phyloP scores from a whole-genome alignment of 768 basidiomycete genomes.

The Lactarius evosmus region DNA sequence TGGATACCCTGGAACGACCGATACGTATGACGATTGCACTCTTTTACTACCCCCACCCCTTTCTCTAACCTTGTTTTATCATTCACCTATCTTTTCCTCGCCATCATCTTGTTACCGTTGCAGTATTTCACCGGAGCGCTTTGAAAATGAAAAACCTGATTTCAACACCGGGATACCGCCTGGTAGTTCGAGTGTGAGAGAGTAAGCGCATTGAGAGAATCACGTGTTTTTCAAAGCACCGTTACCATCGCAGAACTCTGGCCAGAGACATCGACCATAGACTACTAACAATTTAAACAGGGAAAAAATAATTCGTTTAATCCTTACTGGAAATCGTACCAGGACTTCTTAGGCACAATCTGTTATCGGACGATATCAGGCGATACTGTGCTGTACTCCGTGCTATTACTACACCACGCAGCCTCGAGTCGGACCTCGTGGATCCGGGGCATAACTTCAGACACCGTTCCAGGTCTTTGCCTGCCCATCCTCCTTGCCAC shows the following conservation, averaged over 20 bases:
- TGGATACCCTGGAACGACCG: conserved; percentile 28
- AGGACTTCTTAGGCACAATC: not conserved
- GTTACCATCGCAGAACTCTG: not conserved
- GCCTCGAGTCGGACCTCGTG: conserved; percentile 16
- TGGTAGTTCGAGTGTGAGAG: not conserved
- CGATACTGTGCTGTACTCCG: not conserved
- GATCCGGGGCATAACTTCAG: not conserved
- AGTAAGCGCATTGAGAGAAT: not conserved
- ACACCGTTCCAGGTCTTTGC: not conserved
- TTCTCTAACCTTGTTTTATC: conserved; percentile 24
- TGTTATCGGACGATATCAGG: not conserved
- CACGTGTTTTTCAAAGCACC: not conserved
- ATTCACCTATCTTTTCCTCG: conserved; percentile 11
- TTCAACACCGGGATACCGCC: conserved; percentile 13
- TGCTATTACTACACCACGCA: not conserved
- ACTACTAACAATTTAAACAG: not conserved
- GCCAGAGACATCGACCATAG: no score
- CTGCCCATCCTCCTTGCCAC: not conserved
- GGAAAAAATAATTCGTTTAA: not conserved
- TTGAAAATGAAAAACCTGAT: conserved; percentile 20
- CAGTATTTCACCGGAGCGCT: conserved; percentile 7
- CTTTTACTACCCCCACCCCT: conserved; percentile 6
- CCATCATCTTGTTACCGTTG: conserved; percentile 9
- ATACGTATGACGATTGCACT: conserved; percentile 26
- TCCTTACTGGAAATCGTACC: not conserved